Evolutionary conservation across 768 basidiomycete genomes (phyloP), one percentile per base, ranked within the genome.

Genomic region (Agrocybe pediades): DNA sequence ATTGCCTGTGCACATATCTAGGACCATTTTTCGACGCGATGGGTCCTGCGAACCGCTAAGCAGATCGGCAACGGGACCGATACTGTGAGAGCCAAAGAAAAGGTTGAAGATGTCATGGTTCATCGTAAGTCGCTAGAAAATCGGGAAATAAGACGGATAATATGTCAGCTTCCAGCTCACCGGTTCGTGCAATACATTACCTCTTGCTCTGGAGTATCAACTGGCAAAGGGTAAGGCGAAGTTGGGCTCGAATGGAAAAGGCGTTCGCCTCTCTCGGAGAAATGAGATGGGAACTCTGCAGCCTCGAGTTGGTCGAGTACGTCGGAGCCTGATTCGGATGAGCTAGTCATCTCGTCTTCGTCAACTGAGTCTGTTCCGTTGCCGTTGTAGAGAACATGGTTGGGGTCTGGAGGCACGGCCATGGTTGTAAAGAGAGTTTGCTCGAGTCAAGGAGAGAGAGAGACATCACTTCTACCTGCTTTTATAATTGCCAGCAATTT

Each of bases 1-100:
- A 16, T 79, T 87, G 16, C 90, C 90, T 6, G 85, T 88, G 57
- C 90, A 85, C n/a, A 91, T 62, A 68, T 93, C 90, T 44, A 93
- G 74, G 41, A 77, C 87, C 54, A 77, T 76, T 67, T 73, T 80
- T 51, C 74, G 74, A n/a, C n/a, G n/a, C n/a, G n/a, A n/a, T n/a
- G n/a, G n/a, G n/a, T n/a, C n/a, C 41, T 66, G 71, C 5, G 46
- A 43, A 6, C 68, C 64, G 33, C 70, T 72, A 44, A 92, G 73
- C 25, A 81, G 69, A 54, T 83, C 74, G 26, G 62, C 58, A 21
- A 90, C 81, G 33, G 88, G 87, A 5, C 82, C 85, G 46, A 85
- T 70, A 63, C 79, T 86, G 65, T 84, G 76, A 36, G 66, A 73
- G n/a, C 82, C 80, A 59, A 87, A 65, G 39, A 88, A 61, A 56